These are phyloP conservation scores for Didymella arachidicola DNA, from an alignment of 2,329 filamentous ascomycete species.

Conservation along the genomic window DNA sequence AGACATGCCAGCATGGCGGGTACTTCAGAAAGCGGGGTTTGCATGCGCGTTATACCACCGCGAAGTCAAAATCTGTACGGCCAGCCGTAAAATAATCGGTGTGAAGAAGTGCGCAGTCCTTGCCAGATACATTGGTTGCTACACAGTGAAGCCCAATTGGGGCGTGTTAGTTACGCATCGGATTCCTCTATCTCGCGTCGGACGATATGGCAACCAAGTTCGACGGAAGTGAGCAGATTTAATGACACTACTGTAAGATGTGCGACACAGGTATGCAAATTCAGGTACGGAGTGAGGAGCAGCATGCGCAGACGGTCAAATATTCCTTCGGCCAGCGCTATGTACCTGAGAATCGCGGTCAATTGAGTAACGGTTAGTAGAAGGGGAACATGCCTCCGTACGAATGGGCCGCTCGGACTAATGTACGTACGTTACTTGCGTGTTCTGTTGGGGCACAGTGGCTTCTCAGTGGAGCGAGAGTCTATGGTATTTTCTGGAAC, in stretches of 20 bases:
- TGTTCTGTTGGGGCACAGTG: too few species aligned
- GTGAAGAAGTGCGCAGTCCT: conserved; percentile 1
- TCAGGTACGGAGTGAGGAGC: neutral
- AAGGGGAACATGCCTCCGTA: too few species aligned
- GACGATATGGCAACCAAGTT: neutral
- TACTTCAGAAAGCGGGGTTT: conserved; percentile 13
- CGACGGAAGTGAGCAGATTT: neutral
- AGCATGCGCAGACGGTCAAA: neutral
- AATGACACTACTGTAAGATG: neutral
- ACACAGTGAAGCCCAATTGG: neutral
- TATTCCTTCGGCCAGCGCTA: neutral
- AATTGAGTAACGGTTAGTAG: too few species aligned
- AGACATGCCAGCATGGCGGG: conserved; percentile 1
- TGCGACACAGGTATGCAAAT: neutral
- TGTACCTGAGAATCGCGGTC: neutral
- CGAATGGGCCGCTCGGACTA: too few species aligned
- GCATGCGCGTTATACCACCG: conserved; percentile 10
- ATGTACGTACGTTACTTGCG: too few species aligned
- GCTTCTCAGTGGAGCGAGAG: too few species aligned
- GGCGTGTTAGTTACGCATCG: neutral
- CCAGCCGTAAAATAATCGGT: conserved; percentile 1
- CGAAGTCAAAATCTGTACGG: neutral
- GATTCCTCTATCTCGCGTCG: neutral
- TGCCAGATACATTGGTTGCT: conserved; percentile 1
- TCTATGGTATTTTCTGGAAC: neutral